These are phyloP conservation scores for Serendipita vermifera DNA, from an alignment of 768 basidiomycete genomes.

Conservation along the genomic window DNA sequence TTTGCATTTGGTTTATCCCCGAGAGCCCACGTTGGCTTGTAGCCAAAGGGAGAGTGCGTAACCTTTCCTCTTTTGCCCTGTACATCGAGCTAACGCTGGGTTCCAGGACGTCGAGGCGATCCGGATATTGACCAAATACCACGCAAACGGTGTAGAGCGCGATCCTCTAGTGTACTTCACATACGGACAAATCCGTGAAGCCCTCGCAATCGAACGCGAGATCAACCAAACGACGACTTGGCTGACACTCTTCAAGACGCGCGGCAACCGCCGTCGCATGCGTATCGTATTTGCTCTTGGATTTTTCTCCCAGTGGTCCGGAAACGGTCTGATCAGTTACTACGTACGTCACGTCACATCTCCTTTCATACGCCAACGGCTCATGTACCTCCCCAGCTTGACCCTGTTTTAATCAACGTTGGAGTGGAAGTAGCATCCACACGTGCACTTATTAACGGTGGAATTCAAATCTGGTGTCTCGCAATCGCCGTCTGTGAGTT, in stretches of 20 bases:
- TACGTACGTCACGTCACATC: neutral
- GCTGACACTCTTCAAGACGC: slow-evolving; percentile 32
- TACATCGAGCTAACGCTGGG: no score
- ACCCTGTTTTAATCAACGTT: slow-evolving; percentile 40
- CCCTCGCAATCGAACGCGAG: slow-evolving; percentile 49
- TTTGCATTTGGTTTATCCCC: slow-evolving; percentile 41
- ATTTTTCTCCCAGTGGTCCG: slow-evolving; percentile 46
- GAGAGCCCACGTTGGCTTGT: no score
- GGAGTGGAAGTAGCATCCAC: slow-evolving; percentile 20
- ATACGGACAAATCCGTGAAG: slow-evolving; percentile 43
- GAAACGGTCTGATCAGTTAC: slow-evolving; percentile 35
- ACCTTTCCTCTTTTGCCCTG: no score
- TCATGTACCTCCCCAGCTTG: slow-evolving; percentile 32
- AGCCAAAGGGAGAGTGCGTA: no score
- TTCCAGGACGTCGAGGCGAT: slow-evolving; percentile 42
- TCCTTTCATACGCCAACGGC: slow-evolving; percentile 3
- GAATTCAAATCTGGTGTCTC: slow-evolving; percentile 44
- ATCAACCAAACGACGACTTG: slow-evolving; percentile 38
- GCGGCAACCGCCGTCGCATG: slow-evolving; percentile 42
- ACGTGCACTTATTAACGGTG: slow-evolving; percentile 32
- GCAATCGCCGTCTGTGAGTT: slow-evolving; percentile 30
- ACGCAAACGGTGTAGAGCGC: slow-evolving; percentile 32
- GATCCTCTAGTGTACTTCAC: slow-evolving; percentile 1
- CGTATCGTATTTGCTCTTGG: slow-evolving; percentile 45
- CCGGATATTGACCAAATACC: slow-evolving; percentile 50